These are phyloP conservation scores for Polytrichum formosum DNA, from an alignment of 225 moss, liverwort and hornwort genomes.

Conservation along the genomic window DNA sequence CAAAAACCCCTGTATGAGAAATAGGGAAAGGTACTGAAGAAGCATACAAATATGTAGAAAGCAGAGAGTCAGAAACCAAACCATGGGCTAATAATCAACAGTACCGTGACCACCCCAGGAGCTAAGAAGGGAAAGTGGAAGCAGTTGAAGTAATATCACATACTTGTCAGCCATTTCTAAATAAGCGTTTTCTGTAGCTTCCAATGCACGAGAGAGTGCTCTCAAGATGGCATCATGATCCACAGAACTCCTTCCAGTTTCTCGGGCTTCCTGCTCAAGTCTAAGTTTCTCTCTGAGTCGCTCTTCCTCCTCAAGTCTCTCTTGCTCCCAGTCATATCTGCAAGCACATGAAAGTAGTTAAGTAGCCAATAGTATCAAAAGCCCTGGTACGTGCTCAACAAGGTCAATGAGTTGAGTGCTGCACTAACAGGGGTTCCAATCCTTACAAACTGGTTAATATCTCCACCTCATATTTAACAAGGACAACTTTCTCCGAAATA, in stretches of 20 bases:
- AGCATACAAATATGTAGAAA: not conserved
- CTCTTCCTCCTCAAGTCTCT: constrained; percentile 56
- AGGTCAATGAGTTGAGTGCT: no score
- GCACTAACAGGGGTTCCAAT: no score
- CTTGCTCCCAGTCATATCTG: constrained; percentile 84
- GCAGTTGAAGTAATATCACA: not conserved
- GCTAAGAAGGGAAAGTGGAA: no score
- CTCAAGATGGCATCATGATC: constrained; percentile 79
- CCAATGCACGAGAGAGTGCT: constrained; percentile 85
- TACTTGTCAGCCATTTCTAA: constrained; percentile 92
- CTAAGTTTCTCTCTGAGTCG: constrained; percentile 58
- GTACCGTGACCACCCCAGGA: no score
- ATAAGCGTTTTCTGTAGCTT: constrained; percentile 89
- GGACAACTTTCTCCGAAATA: no score
- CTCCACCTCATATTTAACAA: no score
- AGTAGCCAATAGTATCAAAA: no score
- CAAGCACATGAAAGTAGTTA: not conserved
- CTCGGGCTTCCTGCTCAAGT: constrained; percentile 57
- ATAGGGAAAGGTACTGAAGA: not conserved
- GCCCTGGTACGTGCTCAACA: no score
- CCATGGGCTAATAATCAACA: no score
- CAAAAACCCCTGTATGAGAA: constrained; percentile 15
- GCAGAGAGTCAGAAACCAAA: not conserved
- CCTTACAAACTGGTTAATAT: no score
- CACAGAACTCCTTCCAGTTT: constrained; percentile 40